phyloP scores from a whole-genome alignment of 352 stramenopile species.

The Peronospora farinosa region DNA sequence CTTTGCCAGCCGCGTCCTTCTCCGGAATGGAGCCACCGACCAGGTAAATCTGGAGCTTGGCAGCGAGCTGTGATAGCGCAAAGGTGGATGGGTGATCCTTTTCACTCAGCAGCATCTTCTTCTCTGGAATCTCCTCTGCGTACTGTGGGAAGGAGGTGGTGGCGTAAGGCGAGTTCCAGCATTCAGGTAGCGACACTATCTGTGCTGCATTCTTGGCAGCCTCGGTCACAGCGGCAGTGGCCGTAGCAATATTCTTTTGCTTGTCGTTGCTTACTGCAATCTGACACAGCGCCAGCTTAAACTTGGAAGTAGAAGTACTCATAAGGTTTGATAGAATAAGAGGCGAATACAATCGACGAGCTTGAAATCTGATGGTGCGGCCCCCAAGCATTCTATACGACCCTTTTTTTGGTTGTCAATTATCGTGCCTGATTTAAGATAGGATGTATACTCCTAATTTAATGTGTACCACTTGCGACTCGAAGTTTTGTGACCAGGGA shows the following conservation, averaged over 20 bases:
- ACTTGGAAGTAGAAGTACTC: conserved; percentile 44
- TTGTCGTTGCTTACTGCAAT: conserved; percentile 89
- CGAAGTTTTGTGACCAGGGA: conserved; percentile 7
- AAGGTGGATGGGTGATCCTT: conserved; percentile 78
- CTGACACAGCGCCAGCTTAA: conserved; percentile 94
- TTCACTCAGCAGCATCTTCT: conserved; percentile 46
- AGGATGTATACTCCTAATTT: conserved; percentile 1
- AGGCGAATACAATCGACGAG: conserved; percentile 12
- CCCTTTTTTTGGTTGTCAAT: background rate
- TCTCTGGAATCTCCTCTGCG: conserved; percentile 91
- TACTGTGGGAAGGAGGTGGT: conserved; percentile 96
- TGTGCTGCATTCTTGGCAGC: conserved; percentile 74
- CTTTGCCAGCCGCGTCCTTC: conserved; percentile 63
- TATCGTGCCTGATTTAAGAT: background rate
- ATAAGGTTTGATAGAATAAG: conserved; percentile 29
- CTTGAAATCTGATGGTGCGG: conserved; percentile 29
- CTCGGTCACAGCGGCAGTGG: conserved; percentile 52
- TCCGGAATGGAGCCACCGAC: conserved; percentile 97
- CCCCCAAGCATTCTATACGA: conserved; percentile 13
- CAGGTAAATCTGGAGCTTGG: conserved; percentile 88
- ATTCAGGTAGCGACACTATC: conserved; percentile 91
- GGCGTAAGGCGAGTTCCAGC: conserved; percentile 96
- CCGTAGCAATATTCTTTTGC: conserved; percentile 76
- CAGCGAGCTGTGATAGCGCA: conserved; percentile 87
- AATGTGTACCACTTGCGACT: conserved; percentile 6